These are phyloP conservation scores for Triglochin maritima DNA, from an alignment of 106 monocot genomes.

Conservation along the genomic window DNA sequence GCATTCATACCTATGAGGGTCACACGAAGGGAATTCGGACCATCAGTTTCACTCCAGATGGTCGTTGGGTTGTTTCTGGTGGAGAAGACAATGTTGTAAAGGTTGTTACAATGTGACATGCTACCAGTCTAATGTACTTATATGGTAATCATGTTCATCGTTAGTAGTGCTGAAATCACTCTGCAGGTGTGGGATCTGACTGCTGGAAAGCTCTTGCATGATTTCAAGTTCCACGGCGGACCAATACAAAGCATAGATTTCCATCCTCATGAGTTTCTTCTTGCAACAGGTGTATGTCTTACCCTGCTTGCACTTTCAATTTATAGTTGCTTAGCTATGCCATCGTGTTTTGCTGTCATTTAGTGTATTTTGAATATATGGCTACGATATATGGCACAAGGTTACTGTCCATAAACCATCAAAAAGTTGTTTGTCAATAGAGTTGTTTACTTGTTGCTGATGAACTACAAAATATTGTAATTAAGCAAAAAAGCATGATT, in stretches of 20 bases:
- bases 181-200: slow-evolving; percentile 84
- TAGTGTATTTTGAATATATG: too few relatives aligned
- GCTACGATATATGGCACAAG: too few relatives aligned
- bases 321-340: background rate
- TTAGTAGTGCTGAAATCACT: background rate
- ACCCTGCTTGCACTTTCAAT: background rate
- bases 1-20: slow-evolving; percentile 89
- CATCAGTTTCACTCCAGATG: slow-evolving; percentile 85
- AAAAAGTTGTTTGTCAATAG: too few relatives aligned
- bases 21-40: slow-evolving; percentile 61
- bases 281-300: slow-evolving; percentile 71
- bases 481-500: too few relatives aligned
- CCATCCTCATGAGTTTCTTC: slow-evolving; percentile 90
- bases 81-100: slow-evolving; percentile 86
- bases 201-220: slow-evolving; percentile 88
- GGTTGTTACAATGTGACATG: slow-evolving; percentile 18
- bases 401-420: too few relatives aligned
- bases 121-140: background rate
- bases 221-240: slow-evolving; percentile 77
- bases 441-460: too few relatives aligned
- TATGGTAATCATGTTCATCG: background rate
- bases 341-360: background rate
- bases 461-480: too few relatives aligned
- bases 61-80: slow-evolving; percentile 95
- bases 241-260: slow-evolving; percentile 67